Conservation (phyloP, 2,329 filamentous ascomycete species). For the Ploettnerulaceae sp. region DNA sequence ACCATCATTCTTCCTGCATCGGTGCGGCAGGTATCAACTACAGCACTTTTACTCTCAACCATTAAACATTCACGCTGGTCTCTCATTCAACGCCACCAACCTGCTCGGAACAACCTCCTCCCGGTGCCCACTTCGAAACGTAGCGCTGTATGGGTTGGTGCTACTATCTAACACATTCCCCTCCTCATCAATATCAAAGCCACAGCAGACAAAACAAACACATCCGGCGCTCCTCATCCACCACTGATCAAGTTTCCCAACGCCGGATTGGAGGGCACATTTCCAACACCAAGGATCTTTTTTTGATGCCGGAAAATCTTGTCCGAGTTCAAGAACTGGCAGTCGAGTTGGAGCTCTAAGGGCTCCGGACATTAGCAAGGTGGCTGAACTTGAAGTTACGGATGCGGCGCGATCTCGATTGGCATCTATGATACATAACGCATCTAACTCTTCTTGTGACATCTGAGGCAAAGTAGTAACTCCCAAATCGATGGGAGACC, state of each 20-base stretch:
- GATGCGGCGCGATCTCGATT: slow-evolving; percentile 8
- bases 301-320: neutral
- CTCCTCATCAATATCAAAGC: slow-evolving; percentile 24
- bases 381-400: slow-evolving; percentile 18
- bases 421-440: neutral
- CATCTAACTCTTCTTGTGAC: neutral
- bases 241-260: slow-evolving; percentile 24
- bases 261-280: slow-evolving; percentile 22
- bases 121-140: neutral
- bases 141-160: neutral
- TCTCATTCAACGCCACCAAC: slow-evolving; percentile 2
- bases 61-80: neutral
- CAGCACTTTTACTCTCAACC: too few species aligned
- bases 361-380: slow-evolving; percentile 19
- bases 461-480: too few species aligned
- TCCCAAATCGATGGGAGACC: neutral
- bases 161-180: neutral
- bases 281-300: slow-evolving; percentile 26
- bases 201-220: slow-evolving; percentile 28
- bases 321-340: neutral
- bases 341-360: slow-evolving; percentile 1
- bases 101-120: neutral
- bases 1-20: too few species aligned
- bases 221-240: slow-evolving; percentile 18
- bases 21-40: too few species aligned